Evolutionary conservation across 164 flowering plant genomes (phyloP).

Genomic region (Malania oleifera): DNA sequence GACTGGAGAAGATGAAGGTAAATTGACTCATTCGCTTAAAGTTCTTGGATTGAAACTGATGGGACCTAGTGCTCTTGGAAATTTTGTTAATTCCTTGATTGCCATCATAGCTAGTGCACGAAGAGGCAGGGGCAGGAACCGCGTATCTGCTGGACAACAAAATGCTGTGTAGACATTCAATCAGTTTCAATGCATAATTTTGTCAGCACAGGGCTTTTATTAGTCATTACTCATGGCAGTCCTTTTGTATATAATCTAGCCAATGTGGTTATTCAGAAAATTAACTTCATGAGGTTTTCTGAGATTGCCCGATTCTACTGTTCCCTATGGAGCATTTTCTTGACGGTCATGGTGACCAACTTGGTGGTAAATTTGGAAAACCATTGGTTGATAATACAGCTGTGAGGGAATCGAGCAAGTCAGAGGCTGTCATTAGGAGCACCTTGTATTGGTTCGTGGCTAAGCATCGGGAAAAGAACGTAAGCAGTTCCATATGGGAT

Average conservation of each 20-base stretch:
- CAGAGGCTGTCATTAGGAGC: too few species aligned
- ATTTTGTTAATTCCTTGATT: conserved; percentile 34
- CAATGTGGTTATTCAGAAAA: background rate
- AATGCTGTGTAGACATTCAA: conserved; percentile 13
- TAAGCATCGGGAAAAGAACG: too few species aligned
- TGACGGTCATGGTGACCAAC: too few species aligned
- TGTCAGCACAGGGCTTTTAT: conserved; percentile 3
- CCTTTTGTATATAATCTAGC: background rate
- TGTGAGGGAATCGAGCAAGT: too few species aligned
- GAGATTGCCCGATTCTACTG: too few species aligned
- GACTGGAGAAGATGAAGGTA: conserved; percentile 38
- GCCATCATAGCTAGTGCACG: conserved; percentile 46
- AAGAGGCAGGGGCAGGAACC: conserved; percentile 41
- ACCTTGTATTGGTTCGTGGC: too few species aligned
- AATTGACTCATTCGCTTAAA: conserved; percentile 33
- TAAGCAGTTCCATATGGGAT: too few species aligned
- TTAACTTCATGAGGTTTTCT: too few species aligned
- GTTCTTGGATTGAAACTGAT: conserved; percentile 58
- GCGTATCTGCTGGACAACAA: conserved; percentile 16
- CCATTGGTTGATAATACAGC: too few species aligned
- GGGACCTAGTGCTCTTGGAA: conserved; percentile 52
- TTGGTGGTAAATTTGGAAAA: too few species aligned
- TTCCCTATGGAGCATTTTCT: too few species aligned
- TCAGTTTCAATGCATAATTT: conserved; percentile 7
- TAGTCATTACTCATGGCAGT: background rate